Base-by-base conservation (phyloP, 257 asterid species). In the Capsicum pubescens region DNA sequence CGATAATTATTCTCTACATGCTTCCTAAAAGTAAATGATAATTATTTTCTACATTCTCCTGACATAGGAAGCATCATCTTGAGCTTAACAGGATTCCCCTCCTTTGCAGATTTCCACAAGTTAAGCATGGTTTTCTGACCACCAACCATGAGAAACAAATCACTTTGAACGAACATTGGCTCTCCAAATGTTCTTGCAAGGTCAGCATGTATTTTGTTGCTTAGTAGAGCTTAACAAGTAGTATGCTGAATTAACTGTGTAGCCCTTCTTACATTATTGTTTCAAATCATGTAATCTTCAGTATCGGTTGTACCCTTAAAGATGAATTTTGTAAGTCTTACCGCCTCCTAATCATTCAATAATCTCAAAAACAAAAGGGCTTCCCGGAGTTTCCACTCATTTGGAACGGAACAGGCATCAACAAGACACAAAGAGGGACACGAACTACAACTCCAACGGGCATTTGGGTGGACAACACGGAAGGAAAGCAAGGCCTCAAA, bases 1-100 rank as follows among this genome's bases (percentile, higher is more conserved):
- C 3, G 79, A 15, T 35, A 44, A 71, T 48, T 17, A 46, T n/a
- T 26, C 32, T 26, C 32, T 26, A 26, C 32, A 26, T 26, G 32
- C 32, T 26, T 26, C 32, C 32, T 26, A 71, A 48, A 44, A 44
- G 26, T 10, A 17, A 46, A 71, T 6, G 79, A 15, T 35, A 44
- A 71, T 48, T 26, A 26, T 26, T 71, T 19, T 46, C n/a, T 71
- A 46, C 57, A 46, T 11, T 71, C 36, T 19, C 80, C 9, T n/a
- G 80, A 46, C 48, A 72, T 10, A 72, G 58, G 59, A 72, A 46
- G 57, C 80, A 72, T 72, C 80, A 72, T 72, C 80, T 72, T 13
- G 80, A 48, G 60, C 11, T 50, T 12, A 74, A 48, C n/a, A 0
- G 2, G 36, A 19, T 74, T 72, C 11, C 60, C 80, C 39, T 48